Base-by-base conservation (phyloP, 2,329 filamentous ascomycete species). In the Blastomyces parvus region DNA sequence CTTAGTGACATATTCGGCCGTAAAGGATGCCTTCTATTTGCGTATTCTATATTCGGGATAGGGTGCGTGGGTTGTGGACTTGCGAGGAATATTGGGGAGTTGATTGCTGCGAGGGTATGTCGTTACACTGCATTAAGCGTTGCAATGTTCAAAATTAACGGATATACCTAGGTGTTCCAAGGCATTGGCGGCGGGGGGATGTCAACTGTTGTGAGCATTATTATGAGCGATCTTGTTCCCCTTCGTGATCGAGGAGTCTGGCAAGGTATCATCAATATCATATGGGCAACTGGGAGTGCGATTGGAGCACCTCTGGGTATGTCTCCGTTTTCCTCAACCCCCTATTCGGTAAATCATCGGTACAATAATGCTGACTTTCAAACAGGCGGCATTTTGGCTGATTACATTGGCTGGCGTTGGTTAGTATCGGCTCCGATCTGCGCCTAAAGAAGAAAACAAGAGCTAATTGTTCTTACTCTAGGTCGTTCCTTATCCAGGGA, bases 321-420 rank as follows among this genome's bases (percentile, higher is more conserved):
- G 66, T 58, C 19, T 48, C 25, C 5, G 5, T 13, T 8, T 52
- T 1, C 19, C 30, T 40, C 27, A 40, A 36, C 13, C 46, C 27
- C 42, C 27, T 36, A n/a, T 50, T 38, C 44, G 33, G 40, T 17
- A 46, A 46, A 1, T 44, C 38, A 38, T n/a, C 13, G 48, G 27
- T 17, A n/a, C 13, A 6, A 25, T 22, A 25, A 59, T 63, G 62
- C 66, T 71, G 60, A 71, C 64, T 38, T 55, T 50, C 30, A 50
- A 59, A 59, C 62, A 74, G 70, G 83, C 19, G 89, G 89, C 2
- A 72, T 89, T 7, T 73, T 91, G n/a, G 84, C 88, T 0, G 88
- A 91, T 72, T 84, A 81, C 4, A 81, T 91, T 60, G 88, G 88
- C 42, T 91, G 89, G 89, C 79, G 89, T 67, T 91, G 88, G 86